Evolutionary conservation across 169 alveolate species (phyloP), one percentile per base, ranked within the genome.

Genomic region (Eimeria acervulina): DNA sequence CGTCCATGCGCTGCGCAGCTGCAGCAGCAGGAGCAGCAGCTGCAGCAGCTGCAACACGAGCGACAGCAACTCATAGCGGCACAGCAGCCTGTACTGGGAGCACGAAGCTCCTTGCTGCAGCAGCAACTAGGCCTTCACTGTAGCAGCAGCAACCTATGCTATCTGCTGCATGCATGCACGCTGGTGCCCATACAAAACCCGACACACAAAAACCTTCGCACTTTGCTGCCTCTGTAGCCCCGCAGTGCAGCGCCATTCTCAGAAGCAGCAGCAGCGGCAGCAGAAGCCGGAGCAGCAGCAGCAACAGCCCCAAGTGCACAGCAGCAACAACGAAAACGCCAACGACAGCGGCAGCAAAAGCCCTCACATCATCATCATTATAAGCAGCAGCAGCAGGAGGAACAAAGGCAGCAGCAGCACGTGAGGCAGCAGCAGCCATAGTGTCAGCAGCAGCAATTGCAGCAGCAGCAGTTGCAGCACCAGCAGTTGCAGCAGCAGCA

Each of bases 341-440:
- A 55, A 2, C 26, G 5, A 19, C 66, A 13, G 66, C 80, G 7
- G 42, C 80, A 1, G 42, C 47, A n/a, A n/a, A n/a, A n/a, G n/a
- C n/a, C n/a, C n/a, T n/a, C n/a, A n/a, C n/a, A n/a, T n/a, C n/a
- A n/a, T n/a, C n/a, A n/a, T n/a, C n/a, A n/a, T n/a, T n/a, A n/a
- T n/a, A n/a, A n/a, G 42, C 42, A n/a, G 80, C 80, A 68, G 80
- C 47, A 68, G 42, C 80, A 23, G n/a, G n/a, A n/a, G n/a, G n/a
- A n/a, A n/a, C n/a, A n/a, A n/a, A n/a, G n/a, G 47, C 38, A 26
- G 38, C 80, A 28, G 44, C 0, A 63, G 76, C 76, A 63, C n/a
- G 7, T 26, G 76, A 8, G 8, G 76, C 76, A 28, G 38, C 47
- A 68, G n/a, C 80, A 68, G 42, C 80, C 23, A 21, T 23, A 68